Percentiles rank a stretch among this genome's conserved stretches.
These are phyloP conservation scores for Tricholoma matsutake DNA, from an alignment of 768 basidiomycete genomes.

Conservation along the genomic window DNA sequence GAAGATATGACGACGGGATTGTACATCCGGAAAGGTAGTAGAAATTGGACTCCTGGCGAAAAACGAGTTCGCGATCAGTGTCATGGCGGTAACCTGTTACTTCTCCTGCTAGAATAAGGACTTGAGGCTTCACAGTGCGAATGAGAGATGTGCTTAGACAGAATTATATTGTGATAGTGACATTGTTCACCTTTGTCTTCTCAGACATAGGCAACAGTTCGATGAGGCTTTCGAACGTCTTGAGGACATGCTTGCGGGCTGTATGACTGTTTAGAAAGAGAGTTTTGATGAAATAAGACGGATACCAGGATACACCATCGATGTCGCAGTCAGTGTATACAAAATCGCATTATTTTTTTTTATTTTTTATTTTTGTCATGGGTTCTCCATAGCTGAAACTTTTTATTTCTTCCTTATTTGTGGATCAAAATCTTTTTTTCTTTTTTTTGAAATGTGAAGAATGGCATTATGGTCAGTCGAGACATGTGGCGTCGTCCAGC, in stretches of 20 bases:
- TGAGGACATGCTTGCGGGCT: slow-evolving; percentile 53
- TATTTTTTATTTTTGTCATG: no score
- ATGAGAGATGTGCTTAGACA: neutral
- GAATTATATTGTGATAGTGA: neutral
- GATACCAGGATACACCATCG: slow-evolving; percentile 32
- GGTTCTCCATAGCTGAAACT: no score
- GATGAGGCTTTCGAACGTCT: slow-evolving; percentile 51
- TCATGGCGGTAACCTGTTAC: slow-evolving; percentile 67
- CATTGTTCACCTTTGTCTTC: slow-evolving; percentile 45
- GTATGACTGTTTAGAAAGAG: slow-evolving; percentile 3
- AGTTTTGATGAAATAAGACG: neutral
- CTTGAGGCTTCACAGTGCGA: slow-evolving; percentile 51
- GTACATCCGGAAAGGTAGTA: slow-evolving; percentile 81
- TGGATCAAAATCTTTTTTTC: no score
- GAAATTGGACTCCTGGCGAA: slow-evolving; percentile 80
- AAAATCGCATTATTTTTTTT: no score
- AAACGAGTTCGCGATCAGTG: slow-evolving; percentile 78
- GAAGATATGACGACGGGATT: slow-evolving; percentile 66
- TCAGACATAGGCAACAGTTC: slow-evolving; percentile 47
- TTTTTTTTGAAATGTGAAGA: no score
- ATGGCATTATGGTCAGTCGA: no score
- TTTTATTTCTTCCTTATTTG: no score
- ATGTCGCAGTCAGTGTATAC: no score
- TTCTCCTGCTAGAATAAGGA: slow-evolving; percentile 66
- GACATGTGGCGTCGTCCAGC: no score